Evolutionary conservation across 805 yeast species (phyloP), one percentile per base, ranked within the genome.

Genomic region (Isabelozyma rhagii): DNA sequence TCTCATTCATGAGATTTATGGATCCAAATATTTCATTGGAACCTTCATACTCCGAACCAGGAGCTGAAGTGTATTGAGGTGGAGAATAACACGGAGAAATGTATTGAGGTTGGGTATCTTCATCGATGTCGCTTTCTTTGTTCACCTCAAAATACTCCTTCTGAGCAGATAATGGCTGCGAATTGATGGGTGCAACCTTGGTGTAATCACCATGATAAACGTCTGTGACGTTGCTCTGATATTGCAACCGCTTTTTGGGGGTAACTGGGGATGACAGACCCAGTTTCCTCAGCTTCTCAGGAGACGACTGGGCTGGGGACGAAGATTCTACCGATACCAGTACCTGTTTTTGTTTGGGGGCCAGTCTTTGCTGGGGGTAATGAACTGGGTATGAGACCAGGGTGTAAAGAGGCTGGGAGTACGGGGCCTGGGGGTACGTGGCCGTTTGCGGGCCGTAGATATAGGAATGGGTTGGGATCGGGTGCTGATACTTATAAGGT

Each of bases 131-230:
- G 31, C 44, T 51, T 7, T 48, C 57, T 38, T 49, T 49, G 25
- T 41, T 41, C 28, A n/a, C 14, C 34, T 56, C 65, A 51, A 77
- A 77, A 47, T 61, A 67, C 46, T 69, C 76, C 18, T 69, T 60
- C 56, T 79, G 81, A 0, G 83, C 77, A 40, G 78, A 71, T 8
- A 79, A 62, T 4, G 84, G 83, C 56, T 80, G 84, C 13, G 82
- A 75, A 25, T 65, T 64, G 40, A 77, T 56, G 9, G 83, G 84
- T 0, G 83, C 83, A 17, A 66, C 70, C 50, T 73, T 69, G 14
- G 75, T 63, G 41, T 67, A 66, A 51, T 77, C 80, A 2, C 77
- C 78, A 47, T 69, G 71, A 54, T 76, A 80, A 3, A 80, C 80
- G 56, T 80, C 84, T 4, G 79, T 71, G 1, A 78, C 81, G 13